Base-by-base conservation (phyloP, 805 yeast species). In the Saccharomyces jurei region DNA sequence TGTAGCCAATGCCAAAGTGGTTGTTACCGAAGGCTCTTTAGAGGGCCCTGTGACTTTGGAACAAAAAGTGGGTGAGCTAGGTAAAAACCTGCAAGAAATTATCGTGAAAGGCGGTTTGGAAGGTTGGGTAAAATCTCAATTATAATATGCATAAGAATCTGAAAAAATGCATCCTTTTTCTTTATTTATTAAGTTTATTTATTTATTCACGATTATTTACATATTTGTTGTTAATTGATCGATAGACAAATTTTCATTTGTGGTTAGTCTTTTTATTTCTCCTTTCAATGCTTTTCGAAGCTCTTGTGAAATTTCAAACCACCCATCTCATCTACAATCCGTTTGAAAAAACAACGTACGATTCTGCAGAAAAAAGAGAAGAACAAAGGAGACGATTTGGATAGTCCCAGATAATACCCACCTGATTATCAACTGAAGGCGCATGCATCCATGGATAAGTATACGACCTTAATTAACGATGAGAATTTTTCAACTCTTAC, bases 61-160 rank as follows among this genome's bases (percentile, higher is more conserved):
- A 61, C 95, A 89, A 70, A 87, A 87, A 73, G 98, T 94, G 50
- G 97, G 98, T 56, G 98, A 94, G 72, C 78, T 94, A 58, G 98
- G 99, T 60, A 83, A 90, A 53, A 91, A 91, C 71, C 78, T 94
- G 69, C 99, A 94, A 75, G 99, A 94, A 63, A 94, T 94, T 65
- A 94, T 94, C 60, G 91, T 92, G 59, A 86, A 89, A 70, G 99
- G 99, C 50, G 99, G 99, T 54, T 81, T 94, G 55, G 99, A 94
- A 78, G 96, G 96, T 46, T 94, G 99, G 99, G 97, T 94, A 55
- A 87, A 80, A 71, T 77, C 90, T 22, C 86, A 89, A 70, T 74
- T 85, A 59, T 65, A 58, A 53, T 31, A 2, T 29, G 17, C 44
- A 36, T 36, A 36, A 36, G 22, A 26, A 46, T 31, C 31, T 26